A percentile compares a stretch with the other conserved stretches of the same genome.
Conservation (phyloP, 2,329 filamentous ascomycete genomes). For the Apiospora marii region DNA sequence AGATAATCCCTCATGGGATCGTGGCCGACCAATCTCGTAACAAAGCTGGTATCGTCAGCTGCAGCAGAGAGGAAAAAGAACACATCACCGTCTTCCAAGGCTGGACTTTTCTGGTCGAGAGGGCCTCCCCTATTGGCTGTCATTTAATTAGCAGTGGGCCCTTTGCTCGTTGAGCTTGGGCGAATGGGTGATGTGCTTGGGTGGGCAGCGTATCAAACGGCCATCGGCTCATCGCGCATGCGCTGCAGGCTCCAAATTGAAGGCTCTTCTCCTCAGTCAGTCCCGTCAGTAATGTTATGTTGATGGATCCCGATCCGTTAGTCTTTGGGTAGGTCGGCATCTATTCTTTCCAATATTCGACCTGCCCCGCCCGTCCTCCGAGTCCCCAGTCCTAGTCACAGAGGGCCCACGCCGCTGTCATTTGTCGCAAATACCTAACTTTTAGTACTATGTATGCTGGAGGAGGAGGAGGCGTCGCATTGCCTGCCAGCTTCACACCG, state of each 20-base stretch:
- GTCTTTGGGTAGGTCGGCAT: conserved; percentile 16
- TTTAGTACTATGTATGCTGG: neutral
- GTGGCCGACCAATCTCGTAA: conserved; percentile 15
- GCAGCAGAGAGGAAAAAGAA: conserved; percentile 16
- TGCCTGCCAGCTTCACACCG: conserved; percentile 6
- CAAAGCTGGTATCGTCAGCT: conserved; percentile 22
- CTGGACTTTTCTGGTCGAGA: neutral
- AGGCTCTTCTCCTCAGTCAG: neutral
- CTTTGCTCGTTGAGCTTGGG: neutral
- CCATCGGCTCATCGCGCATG: neutral
- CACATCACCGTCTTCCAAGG: conserved; percentile 16
- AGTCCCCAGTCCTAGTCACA: conserved; percentile 5
- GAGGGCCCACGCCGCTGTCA: conserved; percentile 17
- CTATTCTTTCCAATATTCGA: conserved; percentile 7
- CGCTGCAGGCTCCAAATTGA: neutral
- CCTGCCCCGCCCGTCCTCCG: conserved; percentile 10
- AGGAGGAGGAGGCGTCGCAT: neutral
- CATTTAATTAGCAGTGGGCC: conserved; percentile 10
- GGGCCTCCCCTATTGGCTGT: neutral
- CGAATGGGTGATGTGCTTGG: too few species aligned
- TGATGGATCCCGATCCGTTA: neutral
- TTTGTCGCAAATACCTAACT: neutral
- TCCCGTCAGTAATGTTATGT: neutral
- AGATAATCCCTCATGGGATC: conserved; percentile 41
- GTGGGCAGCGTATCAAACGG: conserved; percentile 8